Percentiles rank a stretch among this genome's conserved stretches.
phyloP scores from a whole-genome alignment of 108 stramenopile species.

The Pseudonitzschia multiseries region DNA sequence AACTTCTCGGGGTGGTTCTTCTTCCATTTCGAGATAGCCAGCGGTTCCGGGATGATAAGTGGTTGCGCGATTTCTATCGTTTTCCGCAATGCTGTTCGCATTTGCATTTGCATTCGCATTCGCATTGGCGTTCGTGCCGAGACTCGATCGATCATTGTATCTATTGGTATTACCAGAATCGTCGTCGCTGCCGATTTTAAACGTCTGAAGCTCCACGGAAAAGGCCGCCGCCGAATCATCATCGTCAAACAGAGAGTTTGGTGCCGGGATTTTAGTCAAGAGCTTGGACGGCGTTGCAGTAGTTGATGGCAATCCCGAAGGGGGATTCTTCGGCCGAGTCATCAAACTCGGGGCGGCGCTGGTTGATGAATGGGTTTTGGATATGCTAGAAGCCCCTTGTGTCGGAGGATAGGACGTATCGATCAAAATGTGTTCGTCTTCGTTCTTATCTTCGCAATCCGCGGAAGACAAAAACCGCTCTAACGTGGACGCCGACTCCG shows the following conservation, averaged over 20 bases:
- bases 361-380: too few species aligned
- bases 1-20: conserved; percentile 41
- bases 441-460: not conserved
- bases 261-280: conserved; percentile 4
- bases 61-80: not conserved
- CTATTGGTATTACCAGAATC: not conserved
- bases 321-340: not conserved
- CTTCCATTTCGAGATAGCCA: conserved; percentile 55
- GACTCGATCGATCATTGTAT: too few species aligned
- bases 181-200: not conserved
- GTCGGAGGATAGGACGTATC: too few species aligned
- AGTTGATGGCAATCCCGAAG: not conserved
- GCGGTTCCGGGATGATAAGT: conserved; percentile 29
- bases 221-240: conserved; percentile 16
- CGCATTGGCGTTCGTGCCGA: not conserved
- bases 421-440: too few species aligned
- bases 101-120: not conserved
- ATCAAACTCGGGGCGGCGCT: too few species aligned
- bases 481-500: not conserved
- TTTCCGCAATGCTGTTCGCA: not conserved
- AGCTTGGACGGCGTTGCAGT: not conserved
- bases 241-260: conserved; percentile 14
- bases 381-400: too few species aligned
- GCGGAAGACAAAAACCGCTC: not conserved
- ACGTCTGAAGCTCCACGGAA: conserved; percentile 16